These are phyloP conservation scores for Delonix regia DNA, from an alignment of 306 rosid species.

Conservation along the genomic window DNA sequence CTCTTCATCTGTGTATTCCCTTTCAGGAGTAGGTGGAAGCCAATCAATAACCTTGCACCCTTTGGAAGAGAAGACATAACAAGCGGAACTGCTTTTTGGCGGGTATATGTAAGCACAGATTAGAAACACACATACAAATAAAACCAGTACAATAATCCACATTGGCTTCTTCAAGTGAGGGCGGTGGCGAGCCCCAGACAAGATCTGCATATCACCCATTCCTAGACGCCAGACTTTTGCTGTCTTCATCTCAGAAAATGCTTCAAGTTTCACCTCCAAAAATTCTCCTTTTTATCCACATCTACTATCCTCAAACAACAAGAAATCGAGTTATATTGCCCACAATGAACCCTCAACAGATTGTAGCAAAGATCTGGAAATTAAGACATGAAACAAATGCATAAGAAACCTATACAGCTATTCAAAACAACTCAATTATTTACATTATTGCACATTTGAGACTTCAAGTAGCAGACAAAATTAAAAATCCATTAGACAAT, in stretches of 20 bases:
- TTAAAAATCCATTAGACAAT: background rate
- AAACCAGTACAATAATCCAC: slow-evolving; percentile 91
- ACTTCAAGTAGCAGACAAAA: background rate
- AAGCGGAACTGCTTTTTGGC: slow-evolving; percentile 65
- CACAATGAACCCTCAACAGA: slow-evolving; percentile 29
- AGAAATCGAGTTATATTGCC: slow-evolving; percentile 13
- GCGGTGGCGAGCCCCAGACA: slow-evolving; percentile 88
- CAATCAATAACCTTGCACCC: slow-evolving; percentile 77
- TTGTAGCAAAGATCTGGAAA: slow-evolving; percentile 42
- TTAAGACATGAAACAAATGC: slow-evolving; percentile 4
- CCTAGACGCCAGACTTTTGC: slow-evolving; percentile 69
- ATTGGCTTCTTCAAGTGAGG: slow-evolving; percentile 76
- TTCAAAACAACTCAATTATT: slow-evolving; percentile 20
- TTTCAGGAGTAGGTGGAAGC: slow-evolving; percentile 89
- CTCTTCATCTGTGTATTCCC: slow-evolving; percentile 83
- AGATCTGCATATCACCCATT: slow-evolving; percentile 78
- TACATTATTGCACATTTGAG: background rate
- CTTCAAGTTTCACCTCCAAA: slow-evolving; percentile 45
- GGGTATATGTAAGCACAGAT: slow-evolving; percentile 88
- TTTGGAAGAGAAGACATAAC: slow-evolving; percentile 83
- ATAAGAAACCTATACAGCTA: slow-evolving; percentile 14
- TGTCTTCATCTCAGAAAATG: slow-evolving; percentile 72
- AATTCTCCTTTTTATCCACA: slow-evolving; percentile 31
- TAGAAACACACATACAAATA: slow-evolving; percentile 76
- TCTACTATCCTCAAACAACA: slow-evolving; percentile 23